Evolutionary conservation across 2,329 filamentous ascomycete genomes (phyloP).

Genomic region (Phaeosphaeria sp.): DNA sequence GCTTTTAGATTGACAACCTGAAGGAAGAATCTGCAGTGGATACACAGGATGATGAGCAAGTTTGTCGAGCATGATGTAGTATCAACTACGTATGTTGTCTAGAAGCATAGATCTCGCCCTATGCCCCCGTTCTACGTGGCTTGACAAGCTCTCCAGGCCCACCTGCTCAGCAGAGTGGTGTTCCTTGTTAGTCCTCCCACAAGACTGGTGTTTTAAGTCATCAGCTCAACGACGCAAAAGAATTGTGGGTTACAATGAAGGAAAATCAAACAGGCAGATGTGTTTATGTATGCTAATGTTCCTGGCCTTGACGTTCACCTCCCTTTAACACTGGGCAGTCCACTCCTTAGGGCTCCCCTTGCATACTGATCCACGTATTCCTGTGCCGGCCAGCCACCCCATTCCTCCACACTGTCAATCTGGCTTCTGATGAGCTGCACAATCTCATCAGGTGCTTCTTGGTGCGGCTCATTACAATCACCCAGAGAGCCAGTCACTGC

Average conservation of each 20-base stretch:
- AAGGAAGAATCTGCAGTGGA: not conserved
- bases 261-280: not conserved
- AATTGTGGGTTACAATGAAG: too few species aligned
- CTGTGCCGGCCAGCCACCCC: conserved; percentile 54
- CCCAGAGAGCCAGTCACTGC: conserved; percentile 47
- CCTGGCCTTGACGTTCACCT: conserved; percentile 4
- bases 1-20: conserved; percentile 53
- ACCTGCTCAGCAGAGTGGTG: too few species aligned
- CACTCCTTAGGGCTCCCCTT: conserved; percentile 24
- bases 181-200: too few species aligned
- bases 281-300: not conserved
- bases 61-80: not conserved
- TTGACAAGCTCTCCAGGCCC: too few species aligned
- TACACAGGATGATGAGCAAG: not conserved
- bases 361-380: conserved; percentile 49
- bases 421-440: conserved; percentile 36
- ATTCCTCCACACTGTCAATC: conserved; percentile 47
- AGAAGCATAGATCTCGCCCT: too few species aligned
- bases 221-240: too few species aligned
- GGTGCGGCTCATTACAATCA: conserved; percentile 4
- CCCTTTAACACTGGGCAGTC: conserved; percentile 10
- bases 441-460: conserved; percentile 38
- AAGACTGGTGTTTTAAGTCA: too few species aligned
- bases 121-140: too few species aligned
- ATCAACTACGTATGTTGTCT: not conserved